These are phyloP conservation scores for Cutaneotrichosporon daszewskae DNA, from an alignment of 1,284 basidiomycete species.

Conservation along the genomic window DNA sequence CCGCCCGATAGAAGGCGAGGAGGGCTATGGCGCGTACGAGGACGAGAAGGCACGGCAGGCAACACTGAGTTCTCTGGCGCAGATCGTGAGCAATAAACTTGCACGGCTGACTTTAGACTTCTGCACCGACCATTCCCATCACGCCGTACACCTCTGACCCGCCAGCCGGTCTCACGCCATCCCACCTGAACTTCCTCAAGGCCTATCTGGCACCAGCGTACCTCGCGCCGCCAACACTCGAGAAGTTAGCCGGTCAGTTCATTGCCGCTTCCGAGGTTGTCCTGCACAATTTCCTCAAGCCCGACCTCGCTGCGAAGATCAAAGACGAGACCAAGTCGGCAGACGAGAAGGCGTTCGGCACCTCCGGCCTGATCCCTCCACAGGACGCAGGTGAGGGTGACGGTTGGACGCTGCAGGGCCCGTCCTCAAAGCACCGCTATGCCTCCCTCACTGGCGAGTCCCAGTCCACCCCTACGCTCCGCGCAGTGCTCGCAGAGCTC, in stretches of 20 bases:
- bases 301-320: constrained; percentile 62
- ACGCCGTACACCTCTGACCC: constrained; percentile 37
- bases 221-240: constrained; percentile 73
- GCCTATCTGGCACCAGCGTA: constrained; percentile 88
- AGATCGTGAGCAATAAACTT: constrained; percentile 36
- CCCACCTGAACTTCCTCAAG: constrained; percentile 64
- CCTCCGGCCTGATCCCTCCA: constrained; percentile 53
- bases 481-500: constrained; percentile 58
- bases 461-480: constrained; percentile 51
- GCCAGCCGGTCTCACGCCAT: constrained; percentile 55
- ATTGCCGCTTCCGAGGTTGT: constrained; percentile 83
- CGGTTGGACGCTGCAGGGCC: constrained; percentile 72
- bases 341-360: constrained; percentile 58
- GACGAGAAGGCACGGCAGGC: constrained; percentile 71
- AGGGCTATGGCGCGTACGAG: constrained; percentile 62
- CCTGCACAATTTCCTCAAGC: constrained; percentile 75
- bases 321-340: constrained; percentile 59
- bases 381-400: constrained; percentile 54
- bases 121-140: constrained; percentile 51
- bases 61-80: constrained; percentile 47
- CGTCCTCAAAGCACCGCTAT: constrained; percentile 92
- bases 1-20: constrained; percentile 81
- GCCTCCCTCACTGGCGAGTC: constrained; percentile 54
- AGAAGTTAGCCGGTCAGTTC: constrained; percentile 74
- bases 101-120: constrained; percentile 52